Evolutionary conservation across 345 rosid genomes (phyloP).

Genomic region (Salix caprea): DNA sequence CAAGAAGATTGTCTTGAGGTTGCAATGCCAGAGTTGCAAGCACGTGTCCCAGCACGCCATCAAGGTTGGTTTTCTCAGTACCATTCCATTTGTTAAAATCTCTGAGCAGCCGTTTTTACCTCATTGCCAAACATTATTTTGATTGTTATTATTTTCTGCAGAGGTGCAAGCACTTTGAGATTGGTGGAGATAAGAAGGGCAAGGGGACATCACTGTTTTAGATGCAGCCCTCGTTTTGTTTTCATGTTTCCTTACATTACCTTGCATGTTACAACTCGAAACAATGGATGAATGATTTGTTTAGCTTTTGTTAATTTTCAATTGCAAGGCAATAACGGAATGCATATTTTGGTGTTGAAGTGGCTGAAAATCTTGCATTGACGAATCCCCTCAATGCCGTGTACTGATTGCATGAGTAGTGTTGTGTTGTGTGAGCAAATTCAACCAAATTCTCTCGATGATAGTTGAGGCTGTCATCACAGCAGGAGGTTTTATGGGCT

Average conservation of each 20-base stretch:
- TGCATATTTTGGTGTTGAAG: no score
- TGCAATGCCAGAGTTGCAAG: constrained; percentile 78
- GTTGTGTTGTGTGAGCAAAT: no score
- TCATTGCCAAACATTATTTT: not conserved
- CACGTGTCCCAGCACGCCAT: constrained; percentile 70
- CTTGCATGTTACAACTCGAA: not conserved
- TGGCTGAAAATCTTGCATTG: no score
- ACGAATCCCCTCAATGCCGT: no score
- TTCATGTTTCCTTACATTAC: not conserved
- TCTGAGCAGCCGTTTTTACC: not conserved
- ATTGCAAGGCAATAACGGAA: no score
- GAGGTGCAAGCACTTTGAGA: constrained; percentile 10
- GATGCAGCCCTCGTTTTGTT: not conserved
- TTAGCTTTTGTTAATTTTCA: no score
- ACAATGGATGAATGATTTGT: not conserved
- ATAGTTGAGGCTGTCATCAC: no score
- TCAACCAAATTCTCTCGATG: no score
- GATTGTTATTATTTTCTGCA: not conserved
- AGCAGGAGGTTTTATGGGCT: no score
- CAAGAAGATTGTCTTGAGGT: constrained; percentile 84
- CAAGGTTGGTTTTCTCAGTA: constrained; percentile 37
- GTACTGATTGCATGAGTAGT: no score
- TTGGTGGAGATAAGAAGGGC: constrained; percentile 9
- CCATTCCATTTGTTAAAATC: not conserved
- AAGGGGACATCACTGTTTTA: constrained; percentile 11